Conservation (phyloP, 305 asterid species). For the Rubia occidens region DNA sequence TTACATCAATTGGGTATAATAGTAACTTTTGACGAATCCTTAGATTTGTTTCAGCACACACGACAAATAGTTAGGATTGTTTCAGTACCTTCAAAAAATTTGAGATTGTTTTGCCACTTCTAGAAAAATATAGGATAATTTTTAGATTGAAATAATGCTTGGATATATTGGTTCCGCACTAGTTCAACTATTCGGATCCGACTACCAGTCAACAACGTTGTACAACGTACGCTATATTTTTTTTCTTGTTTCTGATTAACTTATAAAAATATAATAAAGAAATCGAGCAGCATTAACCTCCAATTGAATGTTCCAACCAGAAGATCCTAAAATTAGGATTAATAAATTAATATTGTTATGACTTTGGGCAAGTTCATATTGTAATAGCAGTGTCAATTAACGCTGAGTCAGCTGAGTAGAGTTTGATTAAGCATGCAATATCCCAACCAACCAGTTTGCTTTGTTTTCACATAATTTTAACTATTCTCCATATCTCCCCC, state of each 20-base stretch:
- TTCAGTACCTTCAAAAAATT: too few relatives aligned
- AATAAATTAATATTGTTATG: background rate
- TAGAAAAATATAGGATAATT: too few relatives aligned
- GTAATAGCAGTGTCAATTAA: slow-evolving; percentile 15
- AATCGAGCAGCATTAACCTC: background rate
- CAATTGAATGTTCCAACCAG: slow-evolving; percentile 15
- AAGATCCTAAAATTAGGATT: background rate
- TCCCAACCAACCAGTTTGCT: slow-evolving; percentile 2
- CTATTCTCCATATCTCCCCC: slow-evolving; percentile 5
- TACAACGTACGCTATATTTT: background rate
- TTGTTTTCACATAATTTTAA: background rate
- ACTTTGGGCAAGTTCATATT: background rate
- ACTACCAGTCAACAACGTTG: slow-evolving; percentile 7
- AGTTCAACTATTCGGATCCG: background rate
- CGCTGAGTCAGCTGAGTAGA: slow-evolving; percentile 11
- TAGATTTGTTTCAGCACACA: too few relatives aligned
- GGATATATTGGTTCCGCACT: background rate
- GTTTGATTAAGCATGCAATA: slow-evolving; percentile 7
- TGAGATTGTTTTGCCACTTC: too few relatives aligned
- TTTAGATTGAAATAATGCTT: too few relatives aligned
- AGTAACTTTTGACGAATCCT: too few relatives aligned
- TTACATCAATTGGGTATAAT: too few relatives aligned
- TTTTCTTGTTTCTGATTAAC: background rate
- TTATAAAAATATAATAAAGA: background rate
- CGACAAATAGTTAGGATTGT: too few relatives aligned